Evolutionary conservation across 176 grass and related monocot species (phyloP), one percentile per base, ranked within the genome.

Genomic region (Chrysopogon serrulatus): DNA sequence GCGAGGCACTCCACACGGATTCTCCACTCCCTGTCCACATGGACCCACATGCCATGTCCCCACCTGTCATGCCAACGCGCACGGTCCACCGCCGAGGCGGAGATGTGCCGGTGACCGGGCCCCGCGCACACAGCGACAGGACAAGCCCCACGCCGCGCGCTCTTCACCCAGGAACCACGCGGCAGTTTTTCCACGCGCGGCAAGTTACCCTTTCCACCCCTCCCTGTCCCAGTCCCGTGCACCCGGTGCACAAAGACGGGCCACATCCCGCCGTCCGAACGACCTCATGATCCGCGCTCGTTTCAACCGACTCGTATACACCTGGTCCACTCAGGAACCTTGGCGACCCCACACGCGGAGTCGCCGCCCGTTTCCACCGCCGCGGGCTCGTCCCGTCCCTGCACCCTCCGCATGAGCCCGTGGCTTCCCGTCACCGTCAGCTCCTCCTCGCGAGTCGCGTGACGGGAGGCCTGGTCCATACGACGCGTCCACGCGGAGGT

Each of bases 401-500:
- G 66, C 35, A 73, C 66, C 73, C 17, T 2, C 17, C 45, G 17
- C 84, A 61, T 17, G 5, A 15, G 5, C 23, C 44, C 8, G 0
- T 4, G 0, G 0, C 0, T 0, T 8, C 68, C 68, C 1, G 1
- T 0, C n/a, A 1, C 77, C 13, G 2, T 6, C 21, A 14, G 30
- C 10, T 4, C 0, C 0, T 1, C 39, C 36, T 74, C 45, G n/a
- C 4, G 68, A 81, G 59, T 3, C 67, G 74, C 27, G 75, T 1
- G 0, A 0, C 0, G 0, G 0, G 0, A 0, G 10, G 1, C 21
- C 0, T 17, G 1, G 0, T 2, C 1, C 24, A 33, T 89, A 14
- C 32, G 34, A 39, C 87, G 64, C 7, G 77, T 89, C 13, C 41
- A 85, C 26, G 19, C 19, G 0, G 32, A 5, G 2, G 5, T 1